phyloP scores from a whole-genome alignment of 352 stramenopile genomes.

The Globisporangium recalcitrans region DNA sequence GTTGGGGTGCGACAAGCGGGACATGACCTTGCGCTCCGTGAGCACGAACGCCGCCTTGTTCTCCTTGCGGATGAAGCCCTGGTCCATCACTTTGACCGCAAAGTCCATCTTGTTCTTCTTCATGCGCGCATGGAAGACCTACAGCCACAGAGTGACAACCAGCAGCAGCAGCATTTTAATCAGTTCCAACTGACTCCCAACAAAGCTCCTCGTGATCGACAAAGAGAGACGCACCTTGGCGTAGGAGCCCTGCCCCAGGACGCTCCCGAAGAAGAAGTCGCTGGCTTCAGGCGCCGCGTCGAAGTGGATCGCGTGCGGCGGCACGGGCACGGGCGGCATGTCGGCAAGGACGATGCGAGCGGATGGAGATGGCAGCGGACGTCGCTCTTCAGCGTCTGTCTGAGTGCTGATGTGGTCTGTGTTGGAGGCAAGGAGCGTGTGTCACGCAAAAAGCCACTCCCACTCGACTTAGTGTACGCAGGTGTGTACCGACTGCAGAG shows the following conservation, averaged over 20 bases:
- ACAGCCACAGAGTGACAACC: not conserved
- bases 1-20: slow-evolving; percentile 78
- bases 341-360: not conserved
- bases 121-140: slow-evolving; percentile 85
- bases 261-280: slow-evolving; percentile 85
- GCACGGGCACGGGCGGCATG: slow-evolving; percentile 8
- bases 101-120: slow-evolving; percentile 82
- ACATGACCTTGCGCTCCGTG: slow-evolving; percentile 89
- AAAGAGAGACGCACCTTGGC: slow-evolving; percentile 47
- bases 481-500: not conserved
- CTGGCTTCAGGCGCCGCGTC: slow-evolving; percentile 57
- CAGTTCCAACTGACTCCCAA: not conserved
- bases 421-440: not conserved
- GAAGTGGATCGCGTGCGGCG: slow-evolving; percentile 47
- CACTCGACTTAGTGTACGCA: slow-evolving; percentile 2
- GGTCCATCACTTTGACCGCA: slow-evolving; percentile 90
- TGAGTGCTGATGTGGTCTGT: not conserved
- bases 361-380: not conserved
- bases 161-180: not conserved
- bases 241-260: slow-evolving; percentile 86
- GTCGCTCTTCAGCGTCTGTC: slow-evolving; percentile 1
- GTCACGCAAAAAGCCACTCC: slow-evolving; percentile 1
- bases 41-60: slow-evolving; percentile 90
- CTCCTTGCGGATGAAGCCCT: slow-evolving; percentile 87
- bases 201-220: not conserved